Base-by-base conservation (phyloP, 345 rosid genomes). In the Pistacia vera region DNA sequence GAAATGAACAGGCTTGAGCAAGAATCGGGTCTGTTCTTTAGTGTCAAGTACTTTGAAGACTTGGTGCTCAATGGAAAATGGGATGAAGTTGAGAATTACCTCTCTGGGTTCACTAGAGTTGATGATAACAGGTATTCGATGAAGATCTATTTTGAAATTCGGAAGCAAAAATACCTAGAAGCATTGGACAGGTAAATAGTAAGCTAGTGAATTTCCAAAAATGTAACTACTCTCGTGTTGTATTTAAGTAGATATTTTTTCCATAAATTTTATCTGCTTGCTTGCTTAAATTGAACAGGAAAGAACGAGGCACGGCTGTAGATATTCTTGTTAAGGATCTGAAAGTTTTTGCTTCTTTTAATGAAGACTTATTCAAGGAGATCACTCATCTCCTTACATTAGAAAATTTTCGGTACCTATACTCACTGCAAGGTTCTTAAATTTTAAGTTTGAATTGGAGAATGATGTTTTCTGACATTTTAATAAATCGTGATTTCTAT, bases 141-240 rank as follows among this genome's bases (percentile, higher is more conserved):
- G 81, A 86, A 86, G 79, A 76, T 74, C 4, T 84, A 66, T 72
- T 86, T 86, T 8, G 87, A 86, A 75, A 80, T 86, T 46, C 77
- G 87, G 54, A 84, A 86, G 66, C 87, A 82, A 44, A 86, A 75
- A 52, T 86, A 78, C 70, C 77, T 86, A 0, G 90, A 86, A 81
- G 84, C 90, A 3, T 74, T 86, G 67, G 83, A 86, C 73, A 79
- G 76, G 90, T 86, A 73, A 18, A 8, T 11, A 30, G 2, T 20
- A 0, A 11, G 30, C 0, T 46, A 46, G 10, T 58, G n/a, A 11
- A 2, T 18, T 57, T 70, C 8, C 18, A n/a, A 22, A 49, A 49
- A 11, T 3, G 14, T 9, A 11, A 49, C 25, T 81, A 59, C 52
- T n/a, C 68, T 55, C 16, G 4, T 12, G 12, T 7, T 13, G 12